Evolutionary conservation across 495 filamentous ascomycete species (phyloP), one percentile per base, ranked within the genome.

Genomic region (Penicilliopsis zonata): DNA sequence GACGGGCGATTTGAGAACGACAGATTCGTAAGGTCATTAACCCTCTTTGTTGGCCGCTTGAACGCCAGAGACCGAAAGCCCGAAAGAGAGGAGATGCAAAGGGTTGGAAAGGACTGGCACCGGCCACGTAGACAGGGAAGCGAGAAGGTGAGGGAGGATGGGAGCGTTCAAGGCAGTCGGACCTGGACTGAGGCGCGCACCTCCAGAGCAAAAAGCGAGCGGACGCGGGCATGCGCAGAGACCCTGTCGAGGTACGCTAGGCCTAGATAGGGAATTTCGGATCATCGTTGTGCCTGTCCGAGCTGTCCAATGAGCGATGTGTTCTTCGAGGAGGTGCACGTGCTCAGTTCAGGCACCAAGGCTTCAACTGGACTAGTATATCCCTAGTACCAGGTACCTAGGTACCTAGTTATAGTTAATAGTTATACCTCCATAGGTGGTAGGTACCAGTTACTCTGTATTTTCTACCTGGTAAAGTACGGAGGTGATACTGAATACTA

Each of bases 111-210:
- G n/a, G n/a, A n/a, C n/a, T n/a, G n/a, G n/a, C n/a, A n/a, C n/a
- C n/a, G n/a, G n/a, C n/a, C 39, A 40, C 41, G 43, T 21, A 38
- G 31, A 13, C 25, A 13, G 36, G 37, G 59, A 65, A 40, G 67
- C 72, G 44, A 65, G 60, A 41, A 53, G 63, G 50, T 53, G 67
- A 42, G 56, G 76, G 61, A 59, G 43, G 80, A 86, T 55, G 77
- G 84, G 53, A 80, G 70, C 42, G 40, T 36, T 38, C 42, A 52
- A 33, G 28, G 19, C 3, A 31, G 9, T 13, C 18, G 34, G 43
- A 52, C 37, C 50, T 43, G 50, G 43, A 38, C 41, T 42, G 31
- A 33, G 40, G 39, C 35, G 27, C n/a, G n/a, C n/a, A n/a, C 31
- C 31, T 37, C 46, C 34, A 42, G 47, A 55, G 38, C 47, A 57